Conservation (phyloP, 495 filamentous ascomycete species). For the Aspergillus coremiiformis region DNA sequence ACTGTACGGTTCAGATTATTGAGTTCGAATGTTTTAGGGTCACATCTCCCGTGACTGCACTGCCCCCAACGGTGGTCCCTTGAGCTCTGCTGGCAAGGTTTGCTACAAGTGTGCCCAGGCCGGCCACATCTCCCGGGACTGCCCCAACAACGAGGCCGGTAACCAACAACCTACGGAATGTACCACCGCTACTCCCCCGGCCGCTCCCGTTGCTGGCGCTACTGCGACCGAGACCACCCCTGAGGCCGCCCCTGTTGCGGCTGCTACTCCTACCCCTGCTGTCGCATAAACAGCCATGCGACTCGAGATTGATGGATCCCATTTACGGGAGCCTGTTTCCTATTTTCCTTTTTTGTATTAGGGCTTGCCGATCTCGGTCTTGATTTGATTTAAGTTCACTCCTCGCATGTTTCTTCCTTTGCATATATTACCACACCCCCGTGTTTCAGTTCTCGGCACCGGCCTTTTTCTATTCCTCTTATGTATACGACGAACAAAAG, state of each 20-base stretch:
- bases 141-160: constrained; percentile 57
- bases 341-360: constrained; percentile 31
- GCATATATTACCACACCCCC: constrained; percentile 36
- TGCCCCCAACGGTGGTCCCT: constrained; percentile 89
- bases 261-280: constrained; percentile 45
- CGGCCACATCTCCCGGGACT: constrained; percentile 94
- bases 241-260: constrained; percentile 30
- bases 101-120: constrained; percentile 96
- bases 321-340: constrained; percentile 19
- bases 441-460: constrained; percentile 21
- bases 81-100: constrained; percentile 93
- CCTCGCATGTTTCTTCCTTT: constrained; percentile 28
- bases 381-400: constrained; percentile 18
- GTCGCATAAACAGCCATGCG: constrained; percentile 43
- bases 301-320: constrained; percentile 18
- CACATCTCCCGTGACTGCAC: constrained; percentile 98
- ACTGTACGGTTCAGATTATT: background rate
- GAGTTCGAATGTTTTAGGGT: constrained; percentile 39
- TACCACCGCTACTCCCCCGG: constrained; percentile 35
- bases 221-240: constrained; percentile 28
- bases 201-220: constrained; percentile 22
- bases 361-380: constrained; percentile 25
- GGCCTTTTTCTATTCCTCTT: constrained; percentile 24
- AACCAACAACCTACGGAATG: constrained; percentile 28
- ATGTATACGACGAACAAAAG: constrained; percentile 43